phyloP scores from a whole-genome alignment of 2,329 filamentous ascomycete genomes.

The Leptosphaerulina australis region DNA sequence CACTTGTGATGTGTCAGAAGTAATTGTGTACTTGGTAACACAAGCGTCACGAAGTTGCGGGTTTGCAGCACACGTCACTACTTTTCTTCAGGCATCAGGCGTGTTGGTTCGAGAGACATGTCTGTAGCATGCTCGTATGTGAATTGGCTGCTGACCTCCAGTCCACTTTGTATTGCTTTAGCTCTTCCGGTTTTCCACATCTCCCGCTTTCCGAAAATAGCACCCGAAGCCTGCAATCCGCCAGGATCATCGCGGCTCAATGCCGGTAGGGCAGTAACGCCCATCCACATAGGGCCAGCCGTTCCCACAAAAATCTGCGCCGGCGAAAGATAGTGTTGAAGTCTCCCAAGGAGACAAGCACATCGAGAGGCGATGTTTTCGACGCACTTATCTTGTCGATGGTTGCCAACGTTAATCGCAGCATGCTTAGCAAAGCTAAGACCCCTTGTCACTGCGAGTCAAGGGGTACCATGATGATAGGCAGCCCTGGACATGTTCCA shows the following conservation, averaged over 20 bases:
- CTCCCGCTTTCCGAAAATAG: constrained; percentile 16
- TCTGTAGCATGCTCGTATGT: constrained; percentile 5
- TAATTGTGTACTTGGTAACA: neutral
- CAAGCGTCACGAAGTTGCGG: neutral
- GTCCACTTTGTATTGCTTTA: neutral
- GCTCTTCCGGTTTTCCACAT: neutral
- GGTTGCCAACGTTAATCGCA: neutral
- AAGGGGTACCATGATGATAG: neutral
- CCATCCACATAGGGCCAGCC: constrained; percentile 7
- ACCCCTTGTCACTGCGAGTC: neutral
- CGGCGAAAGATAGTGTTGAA: neutral
- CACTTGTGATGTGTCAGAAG: neutral
- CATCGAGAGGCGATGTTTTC: neutral
- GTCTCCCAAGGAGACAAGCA: neutral
- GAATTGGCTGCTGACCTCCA: constrained; percentile 7
- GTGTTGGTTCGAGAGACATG: neutral
- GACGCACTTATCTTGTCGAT: neutral
- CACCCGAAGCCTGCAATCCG: neutral
- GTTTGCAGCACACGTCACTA: too few relatives aligned
- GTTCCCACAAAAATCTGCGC: constrained; percentile 6
- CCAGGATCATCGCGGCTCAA: neutral
- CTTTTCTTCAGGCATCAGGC: neutral
- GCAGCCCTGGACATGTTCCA: neutral
- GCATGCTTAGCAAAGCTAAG: constrained; percentile 11
- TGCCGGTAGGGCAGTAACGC: constrained; percentile 7